A percentile compares a stretch with the other conserved stretches of the same genome.
These are phyloP conservation scores for Arctium minus DNA, from an alignment of 129 eudicot genomes.

Conservation along the genomic window DNA sequence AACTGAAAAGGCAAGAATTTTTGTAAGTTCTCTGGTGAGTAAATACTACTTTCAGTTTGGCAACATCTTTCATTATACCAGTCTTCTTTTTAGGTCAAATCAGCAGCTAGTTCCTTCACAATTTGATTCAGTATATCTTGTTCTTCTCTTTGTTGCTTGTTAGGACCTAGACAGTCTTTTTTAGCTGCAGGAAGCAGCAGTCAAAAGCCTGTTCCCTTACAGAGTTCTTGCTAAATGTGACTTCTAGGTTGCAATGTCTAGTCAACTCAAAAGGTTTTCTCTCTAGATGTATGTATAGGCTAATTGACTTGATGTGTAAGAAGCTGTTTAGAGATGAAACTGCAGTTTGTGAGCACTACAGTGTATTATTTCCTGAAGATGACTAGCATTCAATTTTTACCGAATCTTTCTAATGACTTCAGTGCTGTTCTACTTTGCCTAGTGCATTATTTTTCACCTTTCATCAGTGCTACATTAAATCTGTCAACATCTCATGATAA, in stretches of 20 bases:
- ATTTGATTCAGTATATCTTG: background rate
- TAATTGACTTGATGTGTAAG: background rate
- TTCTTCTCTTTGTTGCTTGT: no score
- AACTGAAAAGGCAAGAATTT: background rate
- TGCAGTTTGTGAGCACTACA: background rate
- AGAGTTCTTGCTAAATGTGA: background rate
- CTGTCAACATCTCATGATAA: constrained; percentile 3
- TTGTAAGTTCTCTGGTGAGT: background rate
- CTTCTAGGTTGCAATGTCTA: background rate
- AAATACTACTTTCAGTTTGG: background rate
- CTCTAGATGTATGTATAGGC: background rate
- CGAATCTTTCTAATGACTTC: background rate
- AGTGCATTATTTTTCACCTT: background rate
- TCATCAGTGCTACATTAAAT: constrained; percentile 12
- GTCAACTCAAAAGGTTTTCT: background rate
- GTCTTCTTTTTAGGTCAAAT: background rate
- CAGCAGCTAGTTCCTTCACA: background rate
- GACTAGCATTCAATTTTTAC: background rate
- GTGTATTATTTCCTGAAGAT: background rate
- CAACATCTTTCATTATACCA: background rate
- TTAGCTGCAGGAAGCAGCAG: no score
- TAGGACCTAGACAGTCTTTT: no score
- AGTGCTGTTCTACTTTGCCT: background rate
- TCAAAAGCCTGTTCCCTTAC: no score
- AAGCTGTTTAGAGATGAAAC: background rate